Conservation (phyloP, 495 filamentous ascomycete species). For the Annulohypoxylon stygium region DNA sequence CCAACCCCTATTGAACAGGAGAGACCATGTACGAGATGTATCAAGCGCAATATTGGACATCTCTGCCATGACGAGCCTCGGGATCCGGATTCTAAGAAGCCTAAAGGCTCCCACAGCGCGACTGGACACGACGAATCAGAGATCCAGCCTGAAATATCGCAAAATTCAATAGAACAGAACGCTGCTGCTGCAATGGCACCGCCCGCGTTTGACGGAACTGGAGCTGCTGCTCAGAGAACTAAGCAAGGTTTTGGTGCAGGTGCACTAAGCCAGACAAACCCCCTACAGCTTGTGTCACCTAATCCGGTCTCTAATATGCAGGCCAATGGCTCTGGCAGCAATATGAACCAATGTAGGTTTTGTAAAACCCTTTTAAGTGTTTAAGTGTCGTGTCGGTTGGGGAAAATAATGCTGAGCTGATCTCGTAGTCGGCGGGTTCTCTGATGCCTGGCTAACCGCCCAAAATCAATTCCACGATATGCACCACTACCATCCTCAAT, state of each 20-base stretch:
- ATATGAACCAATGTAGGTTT: conserved; percentile 81
- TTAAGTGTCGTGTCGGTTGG: conserved; percentile 46
- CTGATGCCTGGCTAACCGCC: conserved; percentile 69
- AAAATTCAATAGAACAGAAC: conserved; percentile 57
- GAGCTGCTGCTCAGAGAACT: conserved; percentile 54
- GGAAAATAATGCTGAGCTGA: conserved; percentile 53
- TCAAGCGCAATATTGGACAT: conserved; percentile 99
- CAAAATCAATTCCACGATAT: conserved; percentile 92
- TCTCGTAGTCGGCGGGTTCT: conserved; percentile 61
- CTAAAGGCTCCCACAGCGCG: conserved; percentile 75
- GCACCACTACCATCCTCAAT: conserved; percentile 92
- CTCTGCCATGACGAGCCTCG: conserved; percentile 98
- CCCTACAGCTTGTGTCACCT: conserved; percentile 70
- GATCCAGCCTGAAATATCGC: conserved; percentile 57
- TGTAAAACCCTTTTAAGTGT: conserved; percentile 44
- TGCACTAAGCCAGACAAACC: conserved; percentile 58
- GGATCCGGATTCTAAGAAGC: conserved; percentile 74
- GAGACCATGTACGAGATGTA: conserved; percentile 95
- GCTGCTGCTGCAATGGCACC: conserved; percentile 57
- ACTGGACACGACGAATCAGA: conserved; percentile 54
- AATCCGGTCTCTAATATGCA: conserved; percentile 66
- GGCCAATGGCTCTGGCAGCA: conserved; percentile 67
- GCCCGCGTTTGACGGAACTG: conserved; percentile 57
- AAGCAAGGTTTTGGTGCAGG: conserved; percentile 59
- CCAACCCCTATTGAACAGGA: conserved; percentile 71